Base-by-base conservation (phyloP, 805 yeast species). In the Candida suzukii region DNA sequence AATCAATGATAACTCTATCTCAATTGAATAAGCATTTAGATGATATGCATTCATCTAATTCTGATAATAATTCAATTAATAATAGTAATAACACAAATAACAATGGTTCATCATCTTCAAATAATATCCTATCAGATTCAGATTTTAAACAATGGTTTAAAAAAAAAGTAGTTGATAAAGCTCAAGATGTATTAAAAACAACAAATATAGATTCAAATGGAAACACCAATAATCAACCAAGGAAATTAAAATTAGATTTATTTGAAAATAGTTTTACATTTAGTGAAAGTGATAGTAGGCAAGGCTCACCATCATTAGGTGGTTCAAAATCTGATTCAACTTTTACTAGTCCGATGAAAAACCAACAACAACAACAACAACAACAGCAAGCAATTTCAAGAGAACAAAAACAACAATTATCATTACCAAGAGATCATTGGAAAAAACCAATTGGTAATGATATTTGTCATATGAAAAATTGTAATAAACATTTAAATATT, bases 1-100 rank as follows among this genome's bases (percentile, higher is more conserved):
- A 78, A 43, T 38, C 58, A 2, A 78, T 83, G 80, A 59, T 74
- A 7, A 69, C 73, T 6, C 57, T 80, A 31, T 39, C 49, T 14
- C 81, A 75, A 45, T 63, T 86, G 42, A 84, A 84, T 56, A 66
- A 68, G 35, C 96, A 87, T 58, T 60, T 87, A 22, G 95, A 88
- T 55, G 82, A 74, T 43, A 73, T 60, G 9, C 96, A 87, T 55
- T 61, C 66, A 1, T 61, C 63, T 30, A 61, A 46, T 10, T 16
- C 10, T 17, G 27, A 27, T 18, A 27, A 29, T 18, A 27, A 29
- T 13, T n/a, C 21, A 8, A 6, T 20, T 5, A 16, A 11, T 18
- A 10, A 22, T 18, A 11, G 18, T 6, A n/a, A n/a, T n/a, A n/a
- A n/a, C n/a, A n/a, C n/a, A n/a, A n/a, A n/a, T n/a, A n/a, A n/a